These are phyloP conservation scores for Betula pendula DNA, from an alignment of 306 rosid genomes.

Conservation along the genomic window DNA sequence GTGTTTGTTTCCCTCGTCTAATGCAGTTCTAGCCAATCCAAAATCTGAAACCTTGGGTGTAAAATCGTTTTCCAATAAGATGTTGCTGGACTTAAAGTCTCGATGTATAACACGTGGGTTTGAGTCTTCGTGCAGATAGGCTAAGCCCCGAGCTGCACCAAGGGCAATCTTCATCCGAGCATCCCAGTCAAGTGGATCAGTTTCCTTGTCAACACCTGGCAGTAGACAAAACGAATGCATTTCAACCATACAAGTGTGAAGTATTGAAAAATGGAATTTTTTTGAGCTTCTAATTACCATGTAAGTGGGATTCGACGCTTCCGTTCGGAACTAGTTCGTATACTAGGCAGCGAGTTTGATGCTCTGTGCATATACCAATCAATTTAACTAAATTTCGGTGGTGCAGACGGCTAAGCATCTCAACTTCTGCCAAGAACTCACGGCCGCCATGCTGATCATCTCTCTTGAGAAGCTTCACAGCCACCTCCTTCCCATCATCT, in stretches of 20 bases:
- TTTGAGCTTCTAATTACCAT: slow-evolving; percentile 53
- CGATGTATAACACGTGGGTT: slow-evolving; percentile 94
- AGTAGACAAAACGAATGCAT: slow-evolving; percentile 23
- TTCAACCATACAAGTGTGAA: not conserved
- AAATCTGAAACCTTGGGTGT: slow-evolving; percentile 96
- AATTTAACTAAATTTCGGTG: slow-evolving; percentile 89
- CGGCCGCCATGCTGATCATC: slow-evolving; percentile 81
- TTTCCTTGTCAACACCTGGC: slow-evolving; percentile 81
- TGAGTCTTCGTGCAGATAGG: slow-evolving; percentile 95
- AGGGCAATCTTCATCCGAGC: slow-evolving; percentile 90
- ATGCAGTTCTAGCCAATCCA: slow-evolving; percentile 93
- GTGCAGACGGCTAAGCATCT: slow-evolving; percentile 96
- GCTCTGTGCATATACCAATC: slow-evolving; percentile 84
- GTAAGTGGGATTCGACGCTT: slow-evolving; percentile 92
- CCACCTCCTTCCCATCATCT: slow-evolving; percentile 83
- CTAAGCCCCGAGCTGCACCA: slow-evolving; percentile 92
- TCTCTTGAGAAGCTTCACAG: slow-evolving; percentile 92
- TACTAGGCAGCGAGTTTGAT: slow-evolving; percentile 77
- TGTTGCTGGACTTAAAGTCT: slow-evolving; percentile 96
- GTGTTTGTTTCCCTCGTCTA: slow-evolving; percentile 84
- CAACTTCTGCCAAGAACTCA: slow-evolving; percentile 96
- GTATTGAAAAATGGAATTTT: slow-evolving; percentile 1
- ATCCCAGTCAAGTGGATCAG: slow-evolving; percentile 83
- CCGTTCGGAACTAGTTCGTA: slow-evolving; percentile 97
- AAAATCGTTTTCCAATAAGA: slow-evolving; percentile 80